These are phyloP conservation scores for Ogataea paradorogensis DNA, from an alignment of 805 yeast genomes.

Conservation along the genomic window DNA sequence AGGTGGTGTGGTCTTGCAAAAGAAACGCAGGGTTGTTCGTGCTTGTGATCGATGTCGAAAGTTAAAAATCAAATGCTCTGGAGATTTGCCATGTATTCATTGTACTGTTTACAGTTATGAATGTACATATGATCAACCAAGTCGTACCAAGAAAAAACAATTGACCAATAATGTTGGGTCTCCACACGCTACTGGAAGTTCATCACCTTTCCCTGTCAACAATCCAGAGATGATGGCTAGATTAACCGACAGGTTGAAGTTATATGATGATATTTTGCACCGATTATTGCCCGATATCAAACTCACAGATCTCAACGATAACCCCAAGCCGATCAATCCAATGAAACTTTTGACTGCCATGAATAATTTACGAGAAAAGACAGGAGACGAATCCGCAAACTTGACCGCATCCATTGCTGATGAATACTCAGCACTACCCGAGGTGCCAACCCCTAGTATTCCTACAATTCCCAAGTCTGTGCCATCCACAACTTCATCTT, in stretches of 20 bases:
- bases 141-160: slow-evolving; percentile 35
- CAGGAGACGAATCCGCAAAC: slow-evolving; percentile 18
- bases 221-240: slow-evolving; percentile 31
- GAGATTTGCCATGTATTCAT: slow-evolving; percentile 46
- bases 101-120: slow-evolving; percentile 85
- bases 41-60: slow-evolving; percentile 53
- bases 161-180: background rate
- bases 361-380: slow-evolving; percentile 26
- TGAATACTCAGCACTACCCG: slow-evolving; percentile 30
- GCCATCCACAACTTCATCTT: background rate
- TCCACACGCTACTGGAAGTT: background rate
- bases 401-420: slow-evolving; percentile 25
- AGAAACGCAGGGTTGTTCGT: slow-evolving; percentile 40
- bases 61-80: slow-evolving; percentile 52
- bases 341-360: slow-evolving; percentile 31
- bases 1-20: slow-evolving; percentile 21
- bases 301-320: slow-evolving; percentile 31
- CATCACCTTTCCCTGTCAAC: slow-evolving; percentile 4
- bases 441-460: slow-evolving; percentile 30
- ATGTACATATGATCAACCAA: slow-evolving; percentile 81
- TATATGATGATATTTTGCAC: slow-evolving; percentile 34
- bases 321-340: slow-evolving; percentile 34
- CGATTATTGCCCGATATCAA: slow-evolving; percentile 32
- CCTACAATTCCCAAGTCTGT: slow-evolving; percentile 16
- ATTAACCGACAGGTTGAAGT: slow-evolving; percentile 29